Base-by-base conservation (phyloP, 2,329 filamentous ascomycete species). In the Aureobasidium sp. region DNA sequence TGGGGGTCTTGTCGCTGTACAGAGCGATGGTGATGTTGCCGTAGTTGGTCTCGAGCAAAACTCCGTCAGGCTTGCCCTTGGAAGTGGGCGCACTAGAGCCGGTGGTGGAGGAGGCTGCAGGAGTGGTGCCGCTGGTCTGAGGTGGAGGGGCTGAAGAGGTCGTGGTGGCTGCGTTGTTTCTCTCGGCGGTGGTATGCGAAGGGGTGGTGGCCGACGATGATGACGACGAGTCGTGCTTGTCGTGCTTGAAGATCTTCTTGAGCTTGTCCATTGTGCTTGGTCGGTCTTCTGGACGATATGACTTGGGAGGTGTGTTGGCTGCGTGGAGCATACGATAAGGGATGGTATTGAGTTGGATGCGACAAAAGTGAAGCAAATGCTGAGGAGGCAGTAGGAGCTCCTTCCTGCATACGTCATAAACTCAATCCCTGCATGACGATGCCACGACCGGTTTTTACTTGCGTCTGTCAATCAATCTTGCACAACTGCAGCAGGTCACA, bases 21-120 rank as follows among this genome's bases (percentile, higher is more conserved):
- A 73, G 65, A 27, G 68, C 66, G 42, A 72, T 70, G 34, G 68
- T 71, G 65, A 73, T 72, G 64, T 71, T 70, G 37, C 71, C 71
- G 15, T 72, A 65, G 12, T 68, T 72, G 42, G 71, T 73, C 66
- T 72, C 68, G 15, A 72, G 59, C 26, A 70, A 58, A 15, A 73
- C 71, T 10, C 69, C 68, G 36, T 27, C 39, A 2, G 61, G 42
- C 7, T 13, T 12, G 27, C 26, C 39, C 12, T 27, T 23, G 52
- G 32, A 36, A 5, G 15, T 23, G 20, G 48, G 48, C 3, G 32
- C 48, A 23, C 34, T 20, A 23, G 27, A 5, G 12, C 9, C 23
- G 12, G 42, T 12, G 56, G 23, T 15, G 37, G 53, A 3, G 5
- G 48, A 9, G 26, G 55, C 26, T 1, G 55, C 27, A 15, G 50